Evolutionary conservation across 2,329 filamentous ascomycete species (phyloP).

Genomic region (Pestalotiopsis sp.): DNA sequence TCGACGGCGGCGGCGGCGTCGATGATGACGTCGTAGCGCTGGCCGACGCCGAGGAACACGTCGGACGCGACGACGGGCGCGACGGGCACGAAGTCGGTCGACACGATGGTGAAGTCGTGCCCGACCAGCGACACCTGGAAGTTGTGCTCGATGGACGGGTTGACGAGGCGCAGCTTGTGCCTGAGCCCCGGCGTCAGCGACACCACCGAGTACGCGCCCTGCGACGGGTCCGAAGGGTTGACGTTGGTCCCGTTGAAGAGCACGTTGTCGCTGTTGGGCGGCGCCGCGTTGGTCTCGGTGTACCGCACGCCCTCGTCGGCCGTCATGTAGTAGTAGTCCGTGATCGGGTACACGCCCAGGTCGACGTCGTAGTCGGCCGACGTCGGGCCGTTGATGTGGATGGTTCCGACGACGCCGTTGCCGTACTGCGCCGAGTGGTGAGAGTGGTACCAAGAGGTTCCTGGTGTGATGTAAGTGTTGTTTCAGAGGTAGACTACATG

Average conservation of each 20-base stretch:
- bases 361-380: conserved; percentile 56
- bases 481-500: conserved; percentile 19
- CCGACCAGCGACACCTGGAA: conserved; percentile 52
- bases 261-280: conserved; percentile 42
- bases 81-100: conserved; percentile 54
- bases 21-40: conserved; percentile 51
- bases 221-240: conserved; percentile 28
- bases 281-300: conserved; percentile 23
- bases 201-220: conserved; percentile 36
- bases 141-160: conserved; percentile 51
- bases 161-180: conserved; percentile 54
- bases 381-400: conserved; percentile 53
- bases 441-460: conserved; percentile 44
- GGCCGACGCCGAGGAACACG: conserved; percentile 54
- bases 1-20: conserved; percentile 36
- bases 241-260: conserved; percentile 48
- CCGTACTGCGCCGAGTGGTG: conserved; percentile 54
- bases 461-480: not conserved
- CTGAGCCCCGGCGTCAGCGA: conserved; percentile 46
- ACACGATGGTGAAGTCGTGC: conserved; percentile 53
- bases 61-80: conserved; percentile 49
- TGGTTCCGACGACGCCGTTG: conserved; percentile 54
- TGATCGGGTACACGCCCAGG: conserved; percentile 50
- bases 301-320: conserved; percentile 30
- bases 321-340: conserved; percentile 50